Percentiles rank a stretch among this genome's conserved stretches.
These are phyloP conservation scores for Leucaena leucocephala DNA, from an alignment of 306 rosid genomes.

Conservation along the genomic window DNA sequence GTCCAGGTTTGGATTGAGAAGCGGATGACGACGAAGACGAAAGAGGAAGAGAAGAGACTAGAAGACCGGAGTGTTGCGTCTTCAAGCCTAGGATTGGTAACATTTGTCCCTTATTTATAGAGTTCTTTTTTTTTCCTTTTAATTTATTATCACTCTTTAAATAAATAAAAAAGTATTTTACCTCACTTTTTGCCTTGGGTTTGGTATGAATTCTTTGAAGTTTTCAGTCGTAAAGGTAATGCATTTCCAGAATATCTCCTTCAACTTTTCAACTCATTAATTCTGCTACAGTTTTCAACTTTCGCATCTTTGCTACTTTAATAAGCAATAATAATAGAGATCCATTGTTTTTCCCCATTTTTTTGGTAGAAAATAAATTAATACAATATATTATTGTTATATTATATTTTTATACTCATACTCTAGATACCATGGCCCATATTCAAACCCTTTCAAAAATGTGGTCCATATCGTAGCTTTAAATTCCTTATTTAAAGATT, in stretches of 20 bases:
- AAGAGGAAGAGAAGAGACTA: conserved; percentile 3
- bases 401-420: background rate
- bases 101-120: conserved; percentile 62
- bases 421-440: background rate
- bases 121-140: background rate
- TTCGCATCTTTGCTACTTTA: background rate
- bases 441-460: background rate
- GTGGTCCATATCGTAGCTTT: background rate
- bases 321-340: background rate
- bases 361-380: background rate
- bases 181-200: background rate
- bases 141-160: too few species aligned
- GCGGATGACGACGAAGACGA: background rate
- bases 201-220: background rate
- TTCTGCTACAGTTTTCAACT: background rate
- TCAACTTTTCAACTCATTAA: too few species aligned
- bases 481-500: background rate
- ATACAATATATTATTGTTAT: background rate
- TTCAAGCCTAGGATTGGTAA: conserved; percentile 55
- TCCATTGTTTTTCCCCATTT: too few species aligned
- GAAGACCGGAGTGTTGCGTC: conserved; percentile 38
- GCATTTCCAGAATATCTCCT: background rate
- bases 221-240: background rate
- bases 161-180: background rate
- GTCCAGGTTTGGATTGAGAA: background rate